Evolutionary conservation across 192 early-diverging fungal genomes (phyloP), one percentile per base, ranked within the genome.

Genomic region (Rhizophagus clarus): DNA sequence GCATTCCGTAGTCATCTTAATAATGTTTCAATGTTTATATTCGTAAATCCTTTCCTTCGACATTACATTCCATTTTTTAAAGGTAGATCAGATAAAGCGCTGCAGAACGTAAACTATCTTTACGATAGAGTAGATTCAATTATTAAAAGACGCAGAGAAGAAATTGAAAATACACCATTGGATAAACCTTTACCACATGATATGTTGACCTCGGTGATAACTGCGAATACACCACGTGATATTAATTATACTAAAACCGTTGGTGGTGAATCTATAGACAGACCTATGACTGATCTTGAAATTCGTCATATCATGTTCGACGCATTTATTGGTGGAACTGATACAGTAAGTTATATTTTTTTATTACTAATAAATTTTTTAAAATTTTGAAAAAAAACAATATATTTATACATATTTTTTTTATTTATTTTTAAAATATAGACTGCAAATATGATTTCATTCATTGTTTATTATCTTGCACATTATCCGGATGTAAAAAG

Each of bases 291-390:
- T n/a, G 56, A 76, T 61, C 24, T 31, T 31, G 74, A 76, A 42
- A 76, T 76, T 31, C 10, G 61, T 61, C 24, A n/a, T 9, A 76
- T 22, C 37, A 15, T 76, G 49, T 24, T 76, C 34, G 74, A 76
- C 12, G 24, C 42, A 14, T 31, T 76, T 15, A 34, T 29, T 61
- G 74, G 74, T 61, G 56, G 26, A 60, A 76, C 37, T 61, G 56
- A 76, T 61, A 61, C 74, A 14, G 74, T 76, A 75, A 62, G 14
- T 62, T n/a, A n/a, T 62, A n/a, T n/a, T n/a, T n/a, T n/a, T n/a
- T n/a, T n/a, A n/a, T n/a, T n/a, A n/a, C n/a, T n/a, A n/a, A n/a
- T n/a, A n/a, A n/a, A n/a, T n/a, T n/a, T n/a, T n/a, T n/a, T n/a
- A n/a, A n/a, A n/a, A n/a, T n/a, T n/a, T n/a, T n/a, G n/a, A n/a